Evolutionary conservation across 352 stramenopile genomes (phyloP).

Genomic region (Globisporangium okanoganense): DNA sequence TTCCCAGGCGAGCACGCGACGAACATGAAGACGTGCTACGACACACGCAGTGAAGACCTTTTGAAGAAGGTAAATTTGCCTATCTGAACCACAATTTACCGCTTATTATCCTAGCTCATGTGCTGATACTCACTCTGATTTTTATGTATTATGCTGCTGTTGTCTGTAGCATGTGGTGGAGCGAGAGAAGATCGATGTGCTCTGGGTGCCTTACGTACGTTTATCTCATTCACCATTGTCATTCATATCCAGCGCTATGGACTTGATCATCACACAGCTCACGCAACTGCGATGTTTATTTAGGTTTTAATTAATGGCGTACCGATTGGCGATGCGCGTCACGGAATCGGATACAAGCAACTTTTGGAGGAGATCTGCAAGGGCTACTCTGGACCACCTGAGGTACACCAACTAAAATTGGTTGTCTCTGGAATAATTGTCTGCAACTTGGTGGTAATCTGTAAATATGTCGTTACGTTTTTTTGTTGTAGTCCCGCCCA

Average conservation of each 20-base stretch:
- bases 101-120: no score
- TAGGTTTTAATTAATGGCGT: conserved; percentile 61
- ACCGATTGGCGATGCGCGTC: conserved; percentile 47
- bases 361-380: conserved; percentile 65
- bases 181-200: conserved; percentile 40
- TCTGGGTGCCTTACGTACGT: conserved; percentile 74
- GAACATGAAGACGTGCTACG: conserved; percentile 63
- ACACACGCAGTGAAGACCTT: conserved; percentile 49
- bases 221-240: background rate
- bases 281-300: background rate
- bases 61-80: conserved; percentile 38
- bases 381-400: conserved; percentile 49
- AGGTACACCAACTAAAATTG: conserved; percentile 18
- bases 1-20: conserved; percentile 44
- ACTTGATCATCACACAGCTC: background rate
- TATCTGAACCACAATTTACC: background rate
- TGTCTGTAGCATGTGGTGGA: conserved; percentile 44
- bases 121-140: no score
- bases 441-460: background rate
- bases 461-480: background rate
- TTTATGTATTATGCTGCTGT: background rate
- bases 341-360: conserved; percentile 67
- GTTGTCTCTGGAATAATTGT: background rate
- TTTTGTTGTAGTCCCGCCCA: conserved; percentile 34
- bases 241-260: background rate